A percentile compares a stretch with the other conserved stretches of the same genome.
These are phyloP conservation scores for Corchorus capsularis DNA, from an alignment of 345 rosid genomes.

Conservation along the genomic window DNA sequence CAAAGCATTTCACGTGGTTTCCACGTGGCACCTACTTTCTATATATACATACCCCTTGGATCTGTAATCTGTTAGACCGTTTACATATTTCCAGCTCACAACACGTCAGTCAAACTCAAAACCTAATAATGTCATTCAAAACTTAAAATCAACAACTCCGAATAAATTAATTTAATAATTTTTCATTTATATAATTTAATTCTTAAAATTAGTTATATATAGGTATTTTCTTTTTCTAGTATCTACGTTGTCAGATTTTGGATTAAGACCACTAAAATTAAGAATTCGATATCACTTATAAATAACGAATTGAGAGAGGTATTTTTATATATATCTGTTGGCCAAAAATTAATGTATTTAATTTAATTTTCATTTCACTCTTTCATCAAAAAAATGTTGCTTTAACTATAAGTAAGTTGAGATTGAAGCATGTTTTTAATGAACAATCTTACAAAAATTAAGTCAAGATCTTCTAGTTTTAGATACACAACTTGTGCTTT, in stretches of 20 bases:
- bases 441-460: not conserved
- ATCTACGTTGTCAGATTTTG: not conserved
- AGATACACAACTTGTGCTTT: not conserved
- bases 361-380: not conserved
- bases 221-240: not conserved
- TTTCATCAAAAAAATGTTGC: not conserved
- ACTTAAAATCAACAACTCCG: too few relatives aligned
- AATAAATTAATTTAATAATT: not conserved
- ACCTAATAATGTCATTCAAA: too few relatives aligned
- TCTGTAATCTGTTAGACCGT: not conserved
- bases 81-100: not conserved
- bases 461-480: not conserved
- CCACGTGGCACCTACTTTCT: not conserved
- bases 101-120: not conserved
- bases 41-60: not conserved
- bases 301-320: too few relatives aligned
- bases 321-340: too few relatives aligned
- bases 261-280: too few relatives aligned
- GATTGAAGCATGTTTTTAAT: not conserved
- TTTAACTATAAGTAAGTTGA: conserved; percentile 1
- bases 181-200: not conserved
- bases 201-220: not conserved
- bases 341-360: too few relatives aligned
- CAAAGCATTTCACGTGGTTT: not conserved
- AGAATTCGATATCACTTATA: too few relatives aligned